Percentiles rank a stretch among this genome's conserved stretches.
phyloP scores from a whole-genome alignment of 208 protist species.

The Porcisia hertigi region DNA sequence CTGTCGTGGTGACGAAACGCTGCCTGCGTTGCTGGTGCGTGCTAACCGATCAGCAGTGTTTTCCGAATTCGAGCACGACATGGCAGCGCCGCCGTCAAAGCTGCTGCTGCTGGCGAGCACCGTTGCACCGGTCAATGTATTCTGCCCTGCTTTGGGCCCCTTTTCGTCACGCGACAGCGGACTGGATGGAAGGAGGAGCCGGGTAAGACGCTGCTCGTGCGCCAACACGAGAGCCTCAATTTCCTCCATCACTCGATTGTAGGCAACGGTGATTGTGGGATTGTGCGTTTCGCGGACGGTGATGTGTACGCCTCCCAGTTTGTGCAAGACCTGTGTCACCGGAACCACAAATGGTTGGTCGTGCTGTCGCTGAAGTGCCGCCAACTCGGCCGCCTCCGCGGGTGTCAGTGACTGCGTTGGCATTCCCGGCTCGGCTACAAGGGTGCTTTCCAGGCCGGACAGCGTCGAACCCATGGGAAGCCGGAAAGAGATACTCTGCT shows the following conservation, averaged over 20 bases:
- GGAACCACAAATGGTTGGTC: conserved; percentile 44
- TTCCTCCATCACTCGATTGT: conserved; percentile 31
- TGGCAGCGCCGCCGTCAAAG: neutral
- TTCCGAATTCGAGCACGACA: neutral
- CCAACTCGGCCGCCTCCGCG: conserved; percentile 25
- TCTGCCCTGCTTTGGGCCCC: neutral
- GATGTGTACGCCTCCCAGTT: conserved; percentile 42
- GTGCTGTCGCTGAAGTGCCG: conserved; percentile 36
- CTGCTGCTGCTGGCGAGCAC: neutral
- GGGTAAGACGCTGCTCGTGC: conserved; percentile 23
- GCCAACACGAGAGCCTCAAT: conserved; percentile 23
- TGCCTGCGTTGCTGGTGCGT: neutral
- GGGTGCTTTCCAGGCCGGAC: conserved; percentile 37
- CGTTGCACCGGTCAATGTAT: neutral
- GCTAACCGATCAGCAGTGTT: conserved; percentile 1
- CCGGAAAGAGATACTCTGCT: conserved; percentile 9
- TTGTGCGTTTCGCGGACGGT: conserved; percentile 43
- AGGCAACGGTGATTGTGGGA: conserved; percentile 35
- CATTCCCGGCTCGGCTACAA: conserved; percentile 45
- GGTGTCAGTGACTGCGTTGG: conserved; percentile 19
- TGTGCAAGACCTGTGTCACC: conserved; percentile 38
- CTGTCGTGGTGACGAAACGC: neutral
- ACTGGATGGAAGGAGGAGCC: neutral
- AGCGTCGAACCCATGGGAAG: neutral
- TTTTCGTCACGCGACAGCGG: neutral